Conservation (phyloP, 2,329 filamentous ascomycete species). For the Talaromyces sp. region DNA sequence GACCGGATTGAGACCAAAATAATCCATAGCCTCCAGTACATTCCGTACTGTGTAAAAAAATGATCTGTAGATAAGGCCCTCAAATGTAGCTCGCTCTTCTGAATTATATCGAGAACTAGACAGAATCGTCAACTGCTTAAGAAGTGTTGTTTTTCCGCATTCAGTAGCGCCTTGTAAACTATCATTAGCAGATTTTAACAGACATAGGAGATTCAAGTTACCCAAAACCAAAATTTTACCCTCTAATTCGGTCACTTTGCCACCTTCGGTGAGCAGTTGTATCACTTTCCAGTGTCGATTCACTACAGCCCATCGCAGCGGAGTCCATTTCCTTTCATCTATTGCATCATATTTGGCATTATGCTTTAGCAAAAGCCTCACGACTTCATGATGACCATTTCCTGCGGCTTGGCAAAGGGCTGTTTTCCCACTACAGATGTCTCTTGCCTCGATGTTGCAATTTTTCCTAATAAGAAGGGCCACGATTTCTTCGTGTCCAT, state of each 20-base stretch:
- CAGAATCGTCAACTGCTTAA: background rate
- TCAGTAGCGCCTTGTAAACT: background rate
- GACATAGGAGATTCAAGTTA: background rate
- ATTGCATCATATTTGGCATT: background rate
- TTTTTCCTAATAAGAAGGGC: background rate
- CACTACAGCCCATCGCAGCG: background rate
- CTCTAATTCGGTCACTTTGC: background rate
- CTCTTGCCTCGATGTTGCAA: background rate
- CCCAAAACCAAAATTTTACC: background rate
- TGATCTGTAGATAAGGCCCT: background rate
- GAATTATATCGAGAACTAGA: background rate
- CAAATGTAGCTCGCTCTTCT: background rate
- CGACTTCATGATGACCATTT: background rate
- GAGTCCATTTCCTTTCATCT: background rate
- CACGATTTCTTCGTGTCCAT: conserved; percentile 2
- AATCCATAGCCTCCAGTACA: background rate
- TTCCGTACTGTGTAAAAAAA: background rate
- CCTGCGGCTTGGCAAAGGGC: background rate
- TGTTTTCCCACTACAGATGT: too few relatives aligned
- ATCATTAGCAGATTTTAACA: background rate
- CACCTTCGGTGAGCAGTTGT: background rate
- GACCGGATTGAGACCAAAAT: background rate
- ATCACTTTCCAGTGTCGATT: background rate
- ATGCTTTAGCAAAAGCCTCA: background rate
- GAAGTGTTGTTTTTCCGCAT: background rate